These are phyloP conservation scores for Scopulariopsis brevicaulis DNA, from an alignment of 2,329 filamentous ascomycete genomes.

Conservation along the genomic window DNA sequence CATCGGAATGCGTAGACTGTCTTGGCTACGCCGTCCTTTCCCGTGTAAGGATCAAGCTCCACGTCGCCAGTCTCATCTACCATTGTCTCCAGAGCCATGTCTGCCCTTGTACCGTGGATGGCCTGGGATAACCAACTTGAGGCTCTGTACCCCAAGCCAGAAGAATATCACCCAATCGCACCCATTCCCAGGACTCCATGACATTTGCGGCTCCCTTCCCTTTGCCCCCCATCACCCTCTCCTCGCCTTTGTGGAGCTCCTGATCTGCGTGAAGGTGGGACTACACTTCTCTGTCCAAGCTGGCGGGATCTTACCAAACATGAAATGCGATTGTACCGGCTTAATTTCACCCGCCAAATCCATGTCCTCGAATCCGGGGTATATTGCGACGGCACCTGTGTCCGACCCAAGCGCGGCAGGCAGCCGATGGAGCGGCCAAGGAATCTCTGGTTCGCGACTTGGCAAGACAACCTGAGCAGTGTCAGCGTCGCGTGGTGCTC, in stretches of 20 bases:
- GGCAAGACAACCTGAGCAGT: neutral
- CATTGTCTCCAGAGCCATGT: neutral
- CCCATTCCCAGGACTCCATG: slow-evolving; percentile 1
- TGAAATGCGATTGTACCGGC: slow-evolving; percentile 3
- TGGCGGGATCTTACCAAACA: slow-evolving; percentile 1
- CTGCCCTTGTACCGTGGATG: neutral
- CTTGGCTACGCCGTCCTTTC: too few species aligned
- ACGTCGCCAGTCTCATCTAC: neutral
- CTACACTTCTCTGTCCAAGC: slow-evolving; percentile 1
- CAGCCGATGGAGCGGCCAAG: neutral
- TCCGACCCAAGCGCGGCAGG: neutral
- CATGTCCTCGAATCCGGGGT: neutral
- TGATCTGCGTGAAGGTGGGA: neutral
- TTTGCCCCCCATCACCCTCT: neutral
- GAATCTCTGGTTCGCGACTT: neutral
- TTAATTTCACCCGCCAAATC: slow-evolving; percentile 1
- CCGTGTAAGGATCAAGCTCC: too few species aligned
- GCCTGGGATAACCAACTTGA: neutral
- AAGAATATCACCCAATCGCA: neutral
- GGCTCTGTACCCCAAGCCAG: neutral
- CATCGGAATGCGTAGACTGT: too few species aligned
- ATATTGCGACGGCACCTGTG: neutral
- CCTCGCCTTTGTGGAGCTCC: neutral
- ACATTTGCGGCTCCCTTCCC: slow-evolving; percentile 4
- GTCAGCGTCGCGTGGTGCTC: neutral